Evolutionary conservation across 2,329 filamentous ascomycete genomes (phyloP), one percentile per base, ranked within the genome.

Genomic region (Corinectria fuckeliana): DNA sequence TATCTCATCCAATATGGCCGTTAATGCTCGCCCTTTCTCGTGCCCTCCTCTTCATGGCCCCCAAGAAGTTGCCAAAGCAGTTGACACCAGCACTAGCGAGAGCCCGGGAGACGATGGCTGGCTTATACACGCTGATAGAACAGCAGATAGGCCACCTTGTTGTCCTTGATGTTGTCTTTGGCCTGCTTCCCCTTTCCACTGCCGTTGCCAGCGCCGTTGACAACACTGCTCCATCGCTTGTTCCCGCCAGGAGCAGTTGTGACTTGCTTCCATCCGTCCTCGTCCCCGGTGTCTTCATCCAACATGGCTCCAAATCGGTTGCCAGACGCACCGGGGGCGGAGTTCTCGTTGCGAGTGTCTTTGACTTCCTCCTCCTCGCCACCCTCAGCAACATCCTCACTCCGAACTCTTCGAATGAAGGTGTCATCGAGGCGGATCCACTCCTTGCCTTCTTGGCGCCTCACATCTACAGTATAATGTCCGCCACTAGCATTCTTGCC

Each of bases 351-450:
- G 53, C 70, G 68, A 14, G 39, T 48, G 3, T 92, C 88, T 60
- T 92, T 88, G 18, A 63, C 75, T 60, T 91, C 90, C 70, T 96
- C 92, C 69, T 96, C 92, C 20, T 89, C 86, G 36, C 92, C 93
- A 20, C 86, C 91, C 76, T 93, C 91, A 2, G 92, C 93, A 18
- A 98, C 93, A 63, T 98, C 94, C 71, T 97, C 91, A 62, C 89
- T 89, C 54, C 90, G 86, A 32, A 99, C 88, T 38, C 93, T 90
- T 61, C 91, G 88, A 64, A 99, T 93, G 60, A 92, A 80, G 0
- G 95, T 99, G 74, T 99, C 95, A 70, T 99, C 95, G 66, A 99
- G 87, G 54, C 94, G 91, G 56, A 99, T 91, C 95, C 95, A 99
- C 76, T 97, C 93, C 20, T 87, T 87, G n/a, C 90, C 92, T 73